Conservation (phyloP, 345 rosid species). For the Leavenworthia alabamica region DNA sequence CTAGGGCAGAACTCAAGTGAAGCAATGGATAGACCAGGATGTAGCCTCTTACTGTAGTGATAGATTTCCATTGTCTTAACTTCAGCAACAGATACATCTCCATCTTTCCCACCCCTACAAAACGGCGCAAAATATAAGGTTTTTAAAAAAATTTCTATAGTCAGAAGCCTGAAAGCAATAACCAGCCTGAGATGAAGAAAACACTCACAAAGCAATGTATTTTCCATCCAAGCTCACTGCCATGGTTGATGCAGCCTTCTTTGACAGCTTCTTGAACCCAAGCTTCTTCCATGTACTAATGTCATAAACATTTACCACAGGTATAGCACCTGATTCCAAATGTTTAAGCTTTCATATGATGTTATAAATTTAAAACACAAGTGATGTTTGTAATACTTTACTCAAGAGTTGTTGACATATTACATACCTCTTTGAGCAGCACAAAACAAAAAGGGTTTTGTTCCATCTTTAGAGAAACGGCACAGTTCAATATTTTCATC, state of each 20-base stretch:
- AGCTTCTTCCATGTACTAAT: constrained; percentile 90
- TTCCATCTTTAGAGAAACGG: constrained; percentile 87
- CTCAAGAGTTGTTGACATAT: neutral
- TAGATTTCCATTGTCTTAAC: constrained; percentile 85
- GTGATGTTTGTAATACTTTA: neutral
- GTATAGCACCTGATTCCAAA: constrained; percentile 53
- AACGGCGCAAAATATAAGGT: neutral
- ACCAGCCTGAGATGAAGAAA: neutral
- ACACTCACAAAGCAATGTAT: constrained; percentile 83
- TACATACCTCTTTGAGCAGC: constrained; percentile 61
- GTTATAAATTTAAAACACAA: neutral
- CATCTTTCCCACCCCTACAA: constrained; percentile 84
- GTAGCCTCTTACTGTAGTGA: constrained; percentile 91
- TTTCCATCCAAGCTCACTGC: constrained; percentile 89
- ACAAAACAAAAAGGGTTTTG: constrained; percentile 85
- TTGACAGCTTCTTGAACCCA: constrained; percentile 79
- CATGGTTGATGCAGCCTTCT: constrained; percentile 71
- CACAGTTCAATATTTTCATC: constrained; percentile 83
- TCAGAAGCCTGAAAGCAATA: neutral
- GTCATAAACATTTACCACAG: constrained; percentile 69
- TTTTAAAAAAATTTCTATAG: neutral
- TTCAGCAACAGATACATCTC: constrained; percentile 73
- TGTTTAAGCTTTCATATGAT: constrained; percentile 8
- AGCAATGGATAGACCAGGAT: constrained; percentile 61
- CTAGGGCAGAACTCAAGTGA: constrained; percentile 77